phyloP scores from a whole-genome alignment of 2,329 filamentous ascomycete species.

The Drechslera avenae region DNA sequence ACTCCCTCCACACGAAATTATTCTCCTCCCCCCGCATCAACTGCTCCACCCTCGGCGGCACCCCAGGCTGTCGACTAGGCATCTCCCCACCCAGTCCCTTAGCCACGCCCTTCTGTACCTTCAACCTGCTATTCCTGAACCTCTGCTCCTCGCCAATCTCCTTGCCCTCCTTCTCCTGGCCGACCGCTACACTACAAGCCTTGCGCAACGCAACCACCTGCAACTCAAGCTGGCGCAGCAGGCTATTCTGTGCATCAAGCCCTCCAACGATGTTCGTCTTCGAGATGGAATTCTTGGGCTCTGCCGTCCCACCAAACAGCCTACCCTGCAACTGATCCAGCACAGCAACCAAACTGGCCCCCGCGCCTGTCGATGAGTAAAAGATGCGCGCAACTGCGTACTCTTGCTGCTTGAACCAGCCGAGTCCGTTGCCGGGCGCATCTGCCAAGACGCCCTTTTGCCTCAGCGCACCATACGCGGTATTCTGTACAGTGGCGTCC shows the following conservation, averaged over 20 bases:
- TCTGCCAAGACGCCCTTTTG: not conserved
- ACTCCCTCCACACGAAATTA: slow-evolving; percentile 1
- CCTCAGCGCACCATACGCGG: not conserved
- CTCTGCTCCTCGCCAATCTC: no score
- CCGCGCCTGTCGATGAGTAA: not conserved
- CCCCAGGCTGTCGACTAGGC: slow-evolving; percentile 5
- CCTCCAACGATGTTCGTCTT: no score
- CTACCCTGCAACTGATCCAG: not conserved
- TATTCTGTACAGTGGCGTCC: not conserved
- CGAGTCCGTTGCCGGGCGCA: not conserved
- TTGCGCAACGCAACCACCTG: no score
- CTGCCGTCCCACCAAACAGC: no score
- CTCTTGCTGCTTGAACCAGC: not conserved
- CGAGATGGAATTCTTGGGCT: no score
- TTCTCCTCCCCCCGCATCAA: not conserved
- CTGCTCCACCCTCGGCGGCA: slow-evolving; percentile 3
- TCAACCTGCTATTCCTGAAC: not conserved
- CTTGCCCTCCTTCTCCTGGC: no score
- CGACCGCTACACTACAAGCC: no score
- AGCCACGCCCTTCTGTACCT: not conserved
- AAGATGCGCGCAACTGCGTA: not conserved
- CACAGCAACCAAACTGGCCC: not conserved
- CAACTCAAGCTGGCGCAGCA: no score
- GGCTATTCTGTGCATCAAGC: no score
- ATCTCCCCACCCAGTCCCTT: not conserved